Evolutionary conservation across 2,329 filamentous ascomycete genomes (phyloP), one percentile per base, ranked within the genome.

Genomic region (Ophiosphaerella herpotricha): DNA sequence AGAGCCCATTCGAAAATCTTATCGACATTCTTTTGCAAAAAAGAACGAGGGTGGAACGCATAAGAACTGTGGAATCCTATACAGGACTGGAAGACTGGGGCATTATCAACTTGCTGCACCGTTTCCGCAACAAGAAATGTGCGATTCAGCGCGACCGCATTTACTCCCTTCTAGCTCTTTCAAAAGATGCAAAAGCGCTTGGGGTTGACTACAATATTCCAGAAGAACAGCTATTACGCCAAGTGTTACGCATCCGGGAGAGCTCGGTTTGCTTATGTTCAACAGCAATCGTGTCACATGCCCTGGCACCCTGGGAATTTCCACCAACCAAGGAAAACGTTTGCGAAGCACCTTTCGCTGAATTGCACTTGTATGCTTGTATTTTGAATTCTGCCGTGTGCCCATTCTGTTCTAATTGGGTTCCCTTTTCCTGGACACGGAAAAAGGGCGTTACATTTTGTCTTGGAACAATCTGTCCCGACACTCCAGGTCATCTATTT

Each of bases 101-200:
- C 14, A 13, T 51, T 5, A 35, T 51, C 7, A 46, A 46, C 9
- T 16, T 51, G 7, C 38, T 51, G 31, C 33, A 39, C 33, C 43
- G 29, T 11, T 51, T 51, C 23, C 48, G 48, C 12, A 24, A 51
- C 43, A 51, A 42, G 43, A 39, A 51, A 16, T 51, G 48, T 21
- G 32, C 43, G 7, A 46, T 51, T 13, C 32, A 24, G 11, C 23
- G 43, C 4, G 48, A 51, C 16, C 24, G 43, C n/a, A 35, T 50
- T 24, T 49, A 49, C 35, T 49, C 46, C 33, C 33, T 49, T 26
- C 46, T 49, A 4, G 46, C 40, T 26, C 36, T 49, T 11, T 39
- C 39, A 8, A 40, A 39, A 12, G 46, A 49, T 26, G 39, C 23
- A 16, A 5, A 43, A 18, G 31, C 31, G 2, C 34, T 49, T 26